Conservation (phyloP, 2,329 filamentous ascomycete genomes). For the Beauveria medogensis region DNA sequence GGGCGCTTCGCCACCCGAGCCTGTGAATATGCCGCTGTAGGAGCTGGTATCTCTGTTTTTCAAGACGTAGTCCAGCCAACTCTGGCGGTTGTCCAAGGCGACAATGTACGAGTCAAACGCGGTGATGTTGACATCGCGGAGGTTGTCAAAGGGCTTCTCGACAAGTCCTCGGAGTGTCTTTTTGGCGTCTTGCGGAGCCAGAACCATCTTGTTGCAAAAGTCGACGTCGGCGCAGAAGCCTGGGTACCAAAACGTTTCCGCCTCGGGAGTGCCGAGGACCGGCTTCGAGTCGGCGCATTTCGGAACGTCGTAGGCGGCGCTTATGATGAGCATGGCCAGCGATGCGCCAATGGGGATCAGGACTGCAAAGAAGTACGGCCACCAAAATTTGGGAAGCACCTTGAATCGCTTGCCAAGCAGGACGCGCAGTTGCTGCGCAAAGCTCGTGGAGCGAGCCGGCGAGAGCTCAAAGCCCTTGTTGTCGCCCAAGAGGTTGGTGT, state of each 20-base stretch:
- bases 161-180: not conserved
- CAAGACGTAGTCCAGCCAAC: not conserved
- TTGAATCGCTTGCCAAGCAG: conserved; percentile 66
- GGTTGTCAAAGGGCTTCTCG: not conserved
- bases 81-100: not conserved
- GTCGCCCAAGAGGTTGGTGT: not conserved
- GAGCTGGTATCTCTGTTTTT: not conserved
- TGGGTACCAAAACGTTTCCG: not conserved
- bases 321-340: not conserved
- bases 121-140: not conserved
- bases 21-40: not conserved
- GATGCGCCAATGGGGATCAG: conserved; percentile 23
- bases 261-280: not conserved
- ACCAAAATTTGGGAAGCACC: conserved; percentile 64
- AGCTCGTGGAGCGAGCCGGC: conserved; percentile 7
- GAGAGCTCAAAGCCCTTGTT: conserved; percentile 6
- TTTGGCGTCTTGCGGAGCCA: not conserved
- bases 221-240: not conserved
- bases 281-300: not conserved
- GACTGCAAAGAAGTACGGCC: conserved; percentile 66
- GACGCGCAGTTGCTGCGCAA: conserved; percentile 51
- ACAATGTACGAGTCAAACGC: not conserved
- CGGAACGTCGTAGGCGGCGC: not conserved
- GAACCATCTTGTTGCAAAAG: not conserved
- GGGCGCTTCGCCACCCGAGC: not conserved